Evolutionary conservation across 495 filamentous ascomycete species (phyloP).

Genomic region (Evernia prunastri): DNA sequence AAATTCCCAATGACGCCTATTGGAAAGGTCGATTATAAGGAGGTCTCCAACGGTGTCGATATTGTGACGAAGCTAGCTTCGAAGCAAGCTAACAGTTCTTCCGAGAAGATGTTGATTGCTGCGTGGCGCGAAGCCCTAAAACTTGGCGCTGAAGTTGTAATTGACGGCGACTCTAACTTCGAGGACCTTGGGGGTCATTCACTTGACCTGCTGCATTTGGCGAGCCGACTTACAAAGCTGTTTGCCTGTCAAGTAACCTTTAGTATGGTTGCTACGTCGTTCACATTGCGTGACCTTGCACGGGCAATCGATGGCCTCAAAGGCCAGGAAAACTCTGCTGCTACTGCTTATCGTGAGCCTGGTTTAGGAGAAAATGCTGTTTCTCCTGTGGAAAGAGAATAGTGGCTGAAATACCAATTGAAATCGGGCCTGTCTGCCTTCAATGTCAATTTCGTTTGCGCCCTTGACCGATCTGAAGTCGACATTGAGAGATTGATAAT

Average conservation of each 20-base stretch:
- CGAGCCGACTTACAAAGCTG: not conserved
- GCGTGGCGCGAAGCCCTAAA: not conserved
- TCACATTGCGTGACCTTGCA: not conserved
- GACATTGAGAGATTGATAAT: constrained; percentile 10
- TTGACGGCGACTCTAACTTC: not conserved
- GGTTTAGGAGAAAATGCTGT: not conserved
- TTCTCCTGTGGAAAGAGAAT: constrained; percentile 24
- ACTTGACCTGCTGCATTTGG: not conserved
- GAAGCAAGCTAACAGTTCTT: not conserved
- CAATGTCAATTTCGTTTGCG: constrained; percentile 23
- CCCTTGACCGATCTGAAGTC: constrained; percentile 20
- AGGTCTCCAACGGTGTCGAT: not conserved
- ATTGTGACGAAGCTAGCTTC: not conserved
- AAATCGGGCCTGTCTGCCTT: constrained; percentile 22
- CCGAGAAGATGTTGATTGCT: not conserved
- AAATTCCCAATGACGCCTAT: not conserved
- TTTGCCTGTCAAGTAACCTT: not conserved
- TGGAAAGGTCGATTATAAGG: not conserved
- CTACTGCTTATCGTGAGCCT: not conserved
- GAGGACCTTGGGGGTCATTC: not conserved
- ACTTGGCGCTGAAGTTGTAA: not conserved
- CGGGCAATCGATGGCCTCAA: not conserved
- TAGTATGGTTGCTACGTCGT: not conserved
- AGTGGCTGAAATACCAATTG: constrained; percentile 28
- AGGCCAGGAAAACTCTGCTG: not conserved